Evolutionary conservation across 306 rosid species (phyloP).

Genomic region (Sesbania bispinosa): DNA sequence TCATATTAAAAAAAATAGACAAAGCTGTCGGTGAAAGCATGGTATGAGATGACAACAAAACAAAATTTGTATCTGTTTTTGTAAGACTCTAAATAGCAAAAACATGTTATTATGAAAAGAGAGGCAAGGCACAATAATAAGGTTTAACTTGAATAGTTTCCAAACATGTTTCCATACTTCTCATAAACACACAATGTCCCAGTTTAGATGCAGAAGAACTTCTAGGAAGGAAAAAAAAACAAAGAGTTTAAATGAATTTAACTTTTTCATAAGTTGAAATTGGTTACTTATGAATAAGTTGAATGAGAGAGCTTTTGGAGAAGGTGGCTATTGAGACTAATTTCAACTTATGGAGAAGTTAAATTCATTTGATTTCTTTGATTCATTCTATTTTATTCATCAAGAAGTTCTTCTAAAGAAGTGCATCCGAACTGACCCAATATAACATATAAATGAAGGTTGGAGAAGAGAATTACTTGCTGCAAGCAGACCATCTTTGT

Average conservation of each 20-base stretch:
- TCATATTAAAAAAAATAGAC: conserved; percentile 3
- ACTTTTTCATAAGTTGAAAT: too few species aligned
- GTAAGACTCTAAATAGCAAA: background rate
- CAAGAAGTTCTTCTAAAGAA: too few species aligned
- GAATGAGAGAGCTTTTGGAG: too few species aligned
- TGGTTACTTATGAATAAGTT: too few species aligned
- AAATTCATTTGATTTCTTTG: too few species aligned
- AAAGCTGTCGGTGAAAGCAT: conserved; percentile 11
- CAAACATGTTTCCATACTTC: background rate
- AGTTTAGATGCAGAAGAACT: too few species aligned
- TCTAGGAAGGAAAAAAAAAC: too few species aligned
- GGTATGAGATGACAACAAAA: background rate
- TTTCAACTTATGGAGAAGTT: too few species aligned
- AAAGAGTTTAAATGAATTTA: too few species aligned
- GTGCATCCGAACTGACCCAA: too few species aligned
- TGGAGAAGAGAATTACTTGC: conserved; percentile 55
- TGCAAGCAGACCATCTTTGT: conserved; percentile 79
- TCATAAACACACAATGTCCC: background rate
- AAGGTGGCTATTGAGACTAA: too few species aligned
- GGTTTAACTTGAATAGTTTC: background rate
- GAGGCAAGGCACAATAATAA: background rate
- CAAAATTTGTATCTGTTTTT: background rate
- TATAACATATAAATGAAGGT: background rate
- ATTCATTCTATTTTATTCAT: too few species aligned
- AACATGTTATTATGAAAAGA: background rate